These are phyloP conservation scores for Carallia brachiata DNA, from an alignment of 345 rosid species.

Conservation along the genomic window DNA sequence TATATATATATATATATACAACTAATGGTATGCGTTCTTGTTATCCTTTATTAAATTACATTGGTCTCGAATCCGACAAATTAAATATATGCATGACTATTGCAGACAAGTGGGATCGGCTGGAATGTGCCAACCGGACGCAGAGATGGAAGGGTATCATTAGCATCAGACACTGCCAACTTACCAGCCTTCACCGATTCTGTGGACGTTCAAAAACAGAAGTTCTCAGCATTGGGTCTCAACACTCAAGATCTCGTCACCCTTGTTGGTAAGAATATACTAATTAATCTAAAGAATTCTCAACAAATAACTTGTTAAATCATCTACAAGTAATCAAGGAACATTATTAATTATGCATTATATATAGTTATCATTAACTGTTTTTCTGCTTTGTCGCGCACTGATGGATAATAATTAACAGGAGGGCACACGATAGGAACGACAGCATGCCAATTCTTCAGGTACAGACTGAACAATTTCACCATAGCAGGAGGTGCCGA, in stretches of 20 bases:
- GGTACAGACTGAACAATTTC: slow-evolving; percentile 27
- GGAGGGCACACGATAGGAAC: slow-evolving; percentile 63
- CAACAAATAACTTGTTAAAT: neutral
- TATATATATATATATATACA: too few species aligned
- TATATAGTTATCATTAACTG: neutral
- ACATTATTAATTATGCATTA: too few species aligned
- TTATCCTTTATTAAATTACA: too few species aligned
- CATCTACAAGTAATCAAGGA: too few species aligned
- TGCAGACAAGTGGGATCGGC: slow-evolving; percentile 1
- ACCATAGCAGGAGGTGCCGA: slow-evolving; percentile 4
- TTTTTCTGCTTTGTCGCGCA: neutral
- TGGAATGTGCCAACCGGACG: slow-evolving; percentile 44
- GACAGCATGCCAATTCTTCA: slow-evolving; percentile 45
- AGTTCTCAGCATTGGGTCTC: slow-evolving; percentile 51
- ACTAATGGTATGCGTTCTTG: too few species aligned
- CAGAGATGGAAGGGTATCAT: slow-evolving; percentile 51
- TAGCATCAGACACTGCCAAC: slow-evolving; percentile 33
- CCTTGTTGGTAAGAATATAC: slow-evolving; percentile 46
- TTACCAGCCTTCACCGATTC: slow-evolving; percentile 55
- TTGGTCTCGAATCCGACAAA: too few species aligned
- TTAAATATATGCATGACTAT: neutral
- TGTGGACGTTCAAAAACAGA: slow-evolving; percentile 36
- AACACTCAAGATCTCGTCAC: slow-evolving; percentile 56
- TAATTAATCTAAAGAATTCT: neutral
- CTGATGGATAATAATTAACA: slow-evolving; percentile 8